A percentile compares a stretch with the other conserved stretches of the same genome.
phyloP scores from a whole-genome alignment of 371 early-diverging fungal species.

The Coemansia sp. region DNA sequence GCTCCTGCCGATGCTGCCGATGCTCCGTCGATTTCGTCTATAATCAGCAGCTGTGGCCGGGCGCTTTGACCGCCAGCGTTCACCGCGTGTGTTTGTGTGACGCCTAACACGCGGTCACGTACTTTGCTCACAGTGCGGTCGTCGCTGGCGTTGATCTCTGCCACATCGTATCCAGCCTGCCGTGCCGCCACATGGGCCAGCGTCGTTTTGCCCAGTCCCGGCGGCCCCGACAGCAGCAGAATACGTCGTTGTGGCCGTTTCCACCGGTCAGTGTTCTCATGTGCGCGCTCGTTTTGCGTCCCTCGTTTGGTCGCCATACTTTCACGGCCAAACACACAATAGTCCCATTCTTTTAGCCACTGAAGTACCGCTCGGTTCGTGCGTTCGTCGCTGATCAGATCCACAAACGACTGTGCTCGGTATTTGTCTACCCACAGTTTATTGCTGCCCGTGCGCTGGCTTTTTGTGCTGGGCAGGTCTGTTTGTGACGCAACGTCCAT shows the following conservation, averaged over 20 bases:
- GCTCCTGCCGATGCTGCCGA: conserved; percentile 56
- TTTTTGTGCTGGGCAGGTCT: background rate
- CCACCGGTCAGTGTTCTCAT: conserved; percentile 21
- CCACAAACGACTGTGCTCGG: conserved; percentile 76
- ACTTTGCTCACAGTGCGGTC: conserved; percentile 84
- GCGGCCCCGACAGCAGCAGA: conserved; percentile 91
- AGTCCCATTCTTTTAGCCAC: conserved; percentile 97
- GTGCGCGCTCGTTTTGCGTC: background rate
- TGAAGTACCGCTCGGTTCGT: conserved; percentile 81
- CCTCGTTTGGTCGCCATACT: background rate
- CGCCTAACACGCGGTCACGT: conserved; percentile 68
- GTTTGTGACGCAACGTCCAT: conserved; percentile 16
- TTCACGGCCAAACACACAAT: conserved; percentile 79
- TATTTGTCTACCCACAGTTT: conserved; percentile 93
- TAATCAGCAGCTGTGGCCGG: conserved; percentile 82
- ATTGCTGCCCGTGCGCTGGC: background rate
- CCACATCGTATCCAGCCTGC: conserved; percentile 86
- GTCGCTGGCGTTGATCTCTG: conserved; percentile 99
- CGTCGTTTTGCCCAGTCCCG: conserved; percentile 99
- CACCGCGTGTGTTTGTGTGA: conserved; percentile 76
- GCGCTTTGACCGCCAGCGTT: conserved; percentile 52
- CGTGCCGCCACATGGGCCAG: conserved; percentile 91
- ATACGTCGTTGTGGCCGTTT: conserved; percentile 54
- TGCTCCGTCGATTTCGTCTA: conserved; percentile 95
- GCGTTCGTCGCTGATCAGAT: conserved; percentile 90